Conservation (phyloP, 805 yeast species). For the Myxozyma melibiosi region DNA sequence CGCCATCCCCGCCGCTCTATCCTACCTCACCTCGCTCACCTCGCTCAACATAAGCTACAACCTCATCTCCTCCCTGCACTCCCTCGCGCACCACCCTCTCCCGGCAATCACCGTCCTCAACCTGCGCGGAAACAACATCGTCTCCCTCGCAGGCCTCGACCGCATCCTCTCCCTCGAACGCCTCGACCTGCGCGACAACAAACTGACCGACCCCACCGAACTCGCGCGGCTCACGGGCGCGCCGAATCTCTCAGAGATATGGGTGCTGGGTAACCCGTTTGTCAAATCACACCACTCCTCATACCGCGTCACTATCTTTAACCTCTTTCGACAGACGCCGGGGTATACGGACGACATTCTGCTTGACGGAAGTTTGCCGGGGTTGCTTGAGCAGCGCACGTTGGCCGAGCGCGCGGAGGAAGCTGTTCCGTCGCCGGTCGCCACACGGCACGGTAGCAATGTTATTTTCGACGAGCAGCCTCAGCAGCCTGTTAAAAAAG, state of each 20-base stretch:
- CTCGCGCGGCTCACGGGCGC: constrained; percentile 33
- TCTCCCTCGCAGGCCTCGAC: constrained; percentile 36
- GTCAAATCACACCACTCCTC: constrained; percentile 29
- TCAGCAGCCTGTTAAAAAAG: background rate
- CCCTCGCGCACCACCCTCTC: constrained; percentile 29
- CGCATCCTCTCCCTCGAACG: constrained; percentile 31
- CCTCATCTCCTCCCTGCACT: constrained; percentile 41
- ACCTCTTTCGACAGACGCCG: constrained; percentile 32
- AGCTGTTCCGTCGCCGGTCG: constrained; percentile 18
- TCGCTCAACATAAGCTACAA: constrained; percentile 66
- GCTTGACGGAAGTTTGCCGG: constrained; percentile 37
- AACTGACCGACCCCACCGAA: constrained; percentile 34
- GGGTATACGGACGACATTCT: constrained; percentile 34
- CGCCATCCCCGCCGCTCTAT: constrained; percentile 56
- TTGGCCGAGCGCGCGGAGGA: constrained; percentile 31
- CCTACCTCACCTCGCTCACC: constrained; percentile 54
- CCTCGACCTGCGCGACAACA: constrained; percentile 37
- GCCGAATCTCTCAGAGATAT: constrained; percentile 34
- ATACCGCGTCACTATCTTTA: constrained; percentile 35
- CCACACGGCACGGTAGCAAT: background rate
- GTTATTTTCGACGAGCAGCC: background rate
- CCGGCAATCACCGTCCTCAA: constrained; percentile 32
- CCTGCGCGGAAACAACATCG: constrained; percentile 35
- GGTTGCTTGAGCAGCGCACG: constrained; percentile 35
- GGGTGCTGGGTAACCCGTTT: constrained; percentile 38